Base-by-base conservation (phyloP, 1,284 basidiomycete species). In the Ustilago curta region DNA sequence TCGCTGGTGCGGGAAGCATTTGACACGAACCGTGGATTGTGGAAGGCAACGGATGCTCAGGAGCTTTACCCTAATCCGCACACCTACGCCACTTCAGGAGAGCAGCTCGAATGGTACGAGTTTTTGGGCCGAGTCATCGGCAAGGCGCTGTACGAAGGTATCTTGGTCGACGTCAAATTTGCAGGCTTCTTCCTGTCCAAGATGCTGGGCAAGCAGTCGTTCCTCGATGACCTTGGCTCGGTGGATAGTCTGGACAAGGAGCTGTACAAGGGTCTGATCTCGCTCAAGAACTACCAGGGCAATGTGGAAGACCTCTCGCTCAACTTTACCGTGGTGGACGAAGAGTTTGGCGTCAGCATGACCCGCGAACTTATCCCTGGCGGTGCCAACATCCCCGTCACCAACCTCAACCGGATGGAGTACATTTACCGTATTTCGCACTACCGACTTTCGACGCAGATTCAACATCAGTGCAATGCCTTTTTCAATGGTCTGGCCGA, bases 111-210 rank as follows among this genome's bases (percentile, higher is more conserved):
- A 48, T 99, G 97, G 97, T 99, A 95, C 85, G 89, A 91, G 2
- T 99, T 98, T 86, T 91, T 98, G 67, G 96, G 97, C 0, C 88
- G 93, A 0, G 92, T 99, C 25, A 87, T 98, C 0, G 96, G 95
- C 11, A 98, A 98, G 84, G 96, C 96, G 0, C 88, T 99, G 79
- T 99, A 99, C 83, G 94, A 98, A 59, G 95, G 95, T 2, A 98
- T 99, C 53, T 88, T 99, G 8, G 91, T 97, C n/a, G 94, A 98
- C 78, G 93, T 96, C 5, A 92, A 92, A 1, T 98, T 99, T 86
- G 95, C 97, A 1, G 90, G 91, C 8, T 99, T 99, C 87, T 99
- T 99, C 89, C 88, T 96, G 39, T 90, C 91, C 14, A 95, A 95
- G 60, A 84, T 83, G 81, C 61, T 85, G 12, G 84, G 84, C 44